These are phyloP conservation scores for Austroboletus eburneus DNA, from an alignment of 768 basidiomycete genomes.

Conservation along the genomic window DNA sequence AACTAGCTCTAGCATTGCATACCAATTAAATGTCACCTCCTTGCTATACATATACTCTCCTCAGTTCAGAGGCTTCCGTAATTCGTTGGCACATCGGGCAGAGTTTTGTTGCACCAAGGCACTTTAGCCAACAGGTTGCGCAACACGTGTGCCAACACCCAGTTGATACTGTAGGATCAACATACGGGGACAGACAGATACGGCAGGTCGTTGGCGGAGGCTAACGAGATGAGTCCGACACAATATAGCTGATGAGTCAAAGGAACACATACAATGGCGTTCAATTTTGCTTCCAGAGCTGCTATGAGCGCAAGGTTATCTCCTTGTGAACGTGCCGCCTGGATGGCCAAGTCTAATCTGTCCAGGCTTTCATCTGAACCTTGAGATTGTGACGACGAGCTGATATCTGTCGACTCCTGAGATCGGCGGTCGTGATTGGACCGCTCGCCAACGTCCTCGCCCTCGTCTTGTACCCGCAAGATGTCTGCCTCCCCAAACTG, in stretches of 20 bases:
- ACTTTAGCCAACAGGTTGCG: constrained; percentile 79
- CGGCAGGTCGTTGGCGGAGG: constrained; percentile 47
- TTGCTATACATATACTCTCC: constrained; percentile 64
- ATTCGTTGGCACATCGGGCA: constrained; percentile 89
- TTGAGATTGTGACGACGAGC: background rate
- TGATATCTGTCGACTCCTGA: constrained; percentile 19
- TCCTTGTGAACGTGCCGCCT: constrained; percentile 44
- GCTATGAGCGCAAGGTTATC: constrained; percentile 45
- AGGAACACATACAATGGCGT: constrained; percentile 46
- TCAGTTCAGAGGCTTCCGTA: constrained; percentile 68
- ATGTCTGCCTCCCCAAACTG: constrained; percentile 80
- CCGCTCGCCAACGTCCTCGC: constrained; percentile 1
- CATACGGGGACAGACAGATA: constrained; percentile 75
- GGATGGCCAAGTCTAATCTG: constrained; percentile 46
- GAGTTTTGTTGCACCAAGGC: constrained; percentile 74
- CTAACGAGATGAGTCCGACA: constrained; percentile 11
- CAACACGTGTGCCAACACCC: constrained; percentile 90
- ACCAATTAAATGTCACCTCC: background rate
- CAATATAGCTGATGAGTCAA: constrained; percentile 27
- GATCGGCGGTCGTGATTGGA: constrained; percentile 32
- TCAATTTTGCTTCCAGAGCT: constrained; percentile 61
- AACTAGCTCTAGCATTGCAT: constrained; percentile 3
- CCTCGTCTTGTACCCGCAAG: constrained; percentile 35
- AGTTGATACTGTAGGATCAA: constrained; percentile 74
- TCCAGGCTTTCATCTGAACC: constrained; percentile 35